Evolutionary conservation across 768 basidiomycete genomes (phyloP).

Genomic region (Pleurotus cornucopiae): DNA sequence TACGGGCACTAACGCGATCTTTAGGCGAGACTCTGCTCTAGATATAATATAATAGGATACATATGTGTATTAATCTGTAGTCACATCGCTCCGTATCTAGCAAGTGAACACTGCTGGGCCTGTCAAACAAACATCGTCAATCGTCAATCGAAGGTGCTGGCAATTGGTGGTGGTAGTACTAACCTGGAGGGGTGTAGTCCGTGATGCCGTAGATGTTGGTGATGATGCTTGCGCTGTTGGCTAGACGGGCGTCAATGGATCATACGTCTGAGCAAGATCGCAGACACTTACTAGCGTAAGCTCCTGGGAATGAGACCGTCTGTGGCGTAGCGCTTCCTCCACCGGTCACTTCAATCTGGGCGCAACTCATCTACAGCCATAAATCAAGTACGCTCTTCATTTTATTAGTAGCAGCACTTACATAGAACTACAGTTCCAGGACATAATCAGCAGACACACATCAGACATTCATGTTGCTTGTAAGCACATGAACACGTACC

Average conservation of each 20-base stretch:
- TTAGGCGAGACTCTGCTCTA: conserved; percentile 12
- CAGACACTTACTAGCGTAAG: conserved; percentile 22
- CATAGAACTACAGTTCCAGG: conserved; percentile 25
- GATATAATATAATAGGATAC: not conserved
- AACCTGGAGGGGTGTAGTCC: conserved; percentile 15
- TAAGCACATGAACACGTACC: not conserved
- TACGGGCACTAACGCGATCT: not conserved
- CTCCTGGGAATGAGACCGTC: conserved; percentile 18
- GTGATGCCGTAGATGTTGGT: conserved; percentile 23
- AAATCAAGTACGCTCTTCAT: not conserved
- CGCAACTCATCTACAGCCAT: conserved; percentile 21
- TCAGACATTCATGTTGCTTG: not conserved
- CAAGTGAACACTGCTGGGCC: conserved; percentile 28
- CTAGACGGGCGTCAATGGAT: conserved; percentile 9
- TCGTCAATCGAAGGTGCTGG: no score
- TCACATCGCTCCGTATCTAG: conserved; percentile 10
- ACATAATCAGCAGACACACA: not conserved
- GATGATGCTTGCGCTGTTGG: conserved; percentile 27
- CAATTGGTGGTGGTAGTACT: not conserved
- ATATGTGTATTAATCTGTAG: not conserved
- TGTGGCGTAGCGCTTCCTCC: conserved; percentile 13
- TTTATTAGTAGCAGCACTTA: conserved; percentile 13
- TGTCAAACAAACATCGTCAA: conserved; percentile 3
- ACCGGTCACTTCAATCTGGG: conserved; percentile 18
- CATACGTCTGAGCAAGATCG: not conserved